Base-by-base conservation (phyloP, 129 eudicot genomes). In the Gnaphalium uliginosum region DNA sequence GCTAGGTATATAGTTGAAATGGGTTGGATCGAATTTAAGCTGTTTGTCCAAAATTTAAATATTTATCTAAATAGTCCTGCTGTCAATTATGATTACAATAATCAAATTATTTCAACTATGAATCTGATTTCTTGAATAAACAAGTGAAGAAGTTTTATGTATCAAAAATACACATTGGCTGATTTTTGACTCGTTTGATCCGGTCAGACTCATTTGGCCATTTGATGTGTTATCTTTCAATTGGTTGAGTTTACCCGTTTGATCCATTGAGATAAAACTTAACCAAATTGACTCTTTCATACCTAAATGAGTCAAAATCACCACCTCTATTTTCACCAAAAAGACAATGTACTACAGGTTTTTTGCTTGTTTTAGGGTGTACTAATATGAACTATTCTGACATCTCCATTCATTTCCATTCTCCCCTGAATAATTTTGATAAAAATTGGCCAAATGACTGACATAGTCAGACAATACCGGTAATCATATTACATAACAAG, bases 361-460 rank as follows among this genome's bases (percentile, higher is more conserved):
- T 14, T 14, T 46, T 46, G 53, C 53, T 14, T 46, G n/a, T 4
- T 46, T 46, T 46, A 46, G 5, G 3, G 46, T 39, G 13, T 39
- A 54, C 24, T 22, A 22, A 59, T 23, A 9, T 59, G 25, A 23
- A 21, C 27, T 22, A 8, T 8, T 58, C 4, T 58, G 17, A 58
- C 8, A 26, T 10, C 4, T 24, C 17, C 58, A 21, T 57, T 57
- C 35, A 32, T 72, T 21, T 27, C 37, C 66, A 18, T 32, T 59
- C 15, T 59, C 53, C 33, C 66, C 8, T 62, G 48, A 75, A 48
- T 46, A 50, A 32, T 33, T 74, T 73, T 53, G 17, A 19, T 65
- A 5, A 19, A 29, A 48, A 21, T 33, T 57, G 32, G 43, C 1
- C 24, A 56, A 59, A 21, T 9, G 8, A n/a, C 29, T 59, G 29